phyloP scores from a whole-genome alignment of 805 yeast species.

The Schwanniomyces pseudopolymorphus region DNA sequence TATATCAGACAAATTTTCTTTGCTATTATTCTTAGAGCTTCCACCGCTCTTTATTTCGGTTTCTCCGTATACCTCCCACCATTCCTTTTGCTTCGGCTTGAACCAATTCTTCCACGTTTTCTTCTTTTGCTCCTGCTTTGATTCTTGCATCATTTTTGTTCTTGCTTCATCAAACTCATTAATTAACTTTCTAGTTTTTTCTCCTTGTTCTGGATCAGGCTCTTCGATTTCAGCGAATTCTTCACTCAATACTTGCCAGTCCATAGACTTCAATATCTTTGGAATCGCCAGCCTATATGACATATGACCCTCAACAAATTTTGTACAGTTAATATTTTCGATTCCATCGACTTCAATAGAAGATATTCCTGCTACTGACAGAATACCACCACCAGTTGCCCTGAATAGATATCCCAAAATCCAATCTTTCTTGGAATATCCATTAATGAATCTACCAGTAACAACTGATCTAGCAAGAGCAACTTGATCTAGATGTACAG shows the following conservation, averaged over 20 bases:
- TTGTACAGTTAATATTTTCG: constrained; percentile 87
- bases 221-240: constrained; percentile 96
- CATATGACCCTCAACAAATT: constrained; percentile 91
- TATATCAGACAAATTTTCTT: not conserved
- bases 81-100: constrained; percentile 48
- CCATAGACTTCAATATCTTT: constrained; percentile 60
- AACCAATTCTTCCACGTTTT: constrained; percentile 52
- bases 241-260: constrained; percentile 82
- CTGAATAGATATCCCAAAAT: constrained; percentile 90
- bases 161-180: constrained; percentile 86
- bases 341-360: constrained; percentile 68
- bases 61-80: constrained; percentile 58
- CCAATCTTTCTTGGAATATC: constrained; percentile 93
- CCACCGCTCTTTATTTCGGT: constrained; percentile 8
- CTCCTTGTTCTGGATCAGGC: constrained; percentile 85
- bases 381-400: constrained; percentile 93
- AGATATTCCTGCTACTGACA: constrained; percentile 87
- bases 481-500: constrained; percentile 74
- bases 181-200: constrained; percentile 78
- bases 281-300: constrained; percentile 96
- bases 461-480: constrained; percentile 81
- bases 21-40: constrained; percentile 7
- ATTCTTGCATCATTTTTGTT: constrained; percentile 52
- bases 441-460: constrained; percentile 86
- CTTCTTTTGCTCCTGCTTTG: constrained; percentile 23